A percentile compares a stretch with the other conserved stretches of the same genome.
Evolutionary conservation across 2,329 filamentous ascomycete species (phyloP).

Genomic region (Cordyceps pruinosa): DNA sequence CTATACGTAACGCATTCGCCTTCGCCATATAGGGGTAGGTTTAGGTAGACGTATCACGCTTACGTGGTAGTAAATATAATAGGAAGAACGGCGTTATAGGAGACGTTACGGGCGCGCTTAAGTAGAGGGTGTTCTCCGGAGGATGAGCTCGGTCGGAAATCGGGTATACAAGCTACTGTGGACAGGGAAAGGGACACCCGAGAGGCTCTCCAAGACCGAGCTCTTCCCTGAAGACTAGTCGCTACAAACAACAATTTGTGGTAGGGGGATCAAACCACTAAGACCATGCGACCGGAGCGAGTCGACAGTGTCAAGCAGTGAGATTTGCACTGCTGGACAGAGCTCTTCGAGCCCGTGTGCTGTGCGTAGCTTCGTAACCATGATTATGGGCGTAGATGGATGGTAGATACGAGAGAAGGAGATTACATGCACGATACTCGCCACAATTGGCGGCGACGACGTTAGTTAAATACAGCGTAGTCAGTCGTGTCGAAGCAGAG

Average conservation of each 20-base stretch:
- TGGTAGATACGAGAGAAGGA: neutral
- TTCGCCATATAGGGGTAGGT: too few species aligned
- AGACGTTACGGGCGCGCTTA: too few species aligned
- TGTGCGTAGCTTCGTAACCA: neutral
- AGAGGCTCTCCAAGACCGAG: conserved; percentile 50
- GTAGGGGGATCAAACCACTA: conserved; percentile 30
- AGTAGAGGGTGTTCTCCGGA: conserved; percentile 24
- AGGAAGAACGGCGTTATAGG: too few species aligned
- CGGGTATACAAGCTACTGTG: conserved; percentile 48
- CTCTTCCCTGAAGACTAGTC: conserved; percentile 51
- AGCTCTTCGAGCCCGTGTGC: conserved; percentile 3
- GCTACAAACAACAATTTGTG: conserved; percentile 48
- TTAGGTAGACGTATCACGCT: too few species aligned
- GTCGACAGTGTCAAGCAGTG: conserved; percentile 31
- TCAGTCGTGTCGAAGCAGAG: too few species aligned
- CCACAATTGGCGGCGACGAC: too few species aligned
- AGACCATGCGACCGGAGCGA: conserved; percentile 29
- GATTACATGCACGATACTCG: too few species aligned
- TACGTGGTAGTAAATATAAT: too few species aligned
- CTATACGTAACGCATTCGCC: too few species aligned
- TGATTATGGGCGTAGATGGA: neutral
- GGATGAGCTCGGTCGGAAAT: conserved; percentile 48
- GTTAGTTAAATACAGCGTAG: too few species aligned
- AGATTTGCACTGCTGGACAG: conserved; percentile 12
- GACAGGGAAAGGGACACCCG: conserved; percentile 45